These are phyloP conservation scores for Botrytis deweyae DNA, from an alignment of 2,329 filamentous ascomycete genomes.

Conservation along the genomic window DNA sequence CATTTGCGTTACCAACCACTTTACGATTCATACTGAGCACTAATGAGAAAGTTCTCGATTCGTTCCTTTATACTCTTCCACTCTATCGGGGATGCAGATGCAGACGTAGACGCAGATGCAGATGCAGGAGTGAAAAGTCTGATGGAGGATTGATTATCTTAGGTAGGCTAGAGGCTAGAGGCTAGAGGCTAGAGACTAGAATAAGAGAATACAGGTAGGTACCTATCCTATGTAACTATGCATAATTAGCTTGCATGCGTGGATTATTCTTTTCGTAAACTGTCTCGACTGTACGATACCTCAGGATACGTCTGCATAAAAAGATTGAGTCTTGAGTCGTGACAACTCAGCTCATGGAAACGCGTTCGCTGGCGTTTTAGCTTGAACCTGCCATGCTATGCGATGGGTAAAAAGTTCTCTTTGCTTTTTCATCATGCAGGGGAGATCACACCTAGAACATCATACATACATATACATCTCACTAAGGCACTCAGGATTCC, in stretches of 20 bases:
- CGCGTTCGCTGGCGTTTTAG: not conserved
- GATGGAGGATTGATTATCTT: not conserved
- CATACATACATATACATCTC: not conserved
- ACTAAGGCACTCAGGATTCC: not conserved
- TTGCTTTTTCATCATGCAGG: slow-evolving; percentile 3
- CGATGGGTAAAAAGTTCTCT: not conserved
- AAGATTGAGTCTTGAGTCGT: not conserved
- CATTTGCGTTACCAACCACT: not conserved
- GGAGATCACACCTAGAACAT: not conserved
- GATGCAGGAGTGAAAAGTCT: slow-evolving; percentile 1
- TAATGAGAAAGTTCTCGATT: not conserved
- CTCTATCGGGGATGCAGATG: not conserved
- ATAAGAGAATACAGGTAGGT: not conserved
- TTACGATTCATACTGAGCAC: not conserved
- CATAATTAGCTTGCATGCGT: not conserved
- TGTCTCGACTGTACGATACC: too few relatives aligned
- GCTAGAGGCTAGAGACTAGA: not conserved
- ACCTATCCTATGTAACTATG: not conserved
- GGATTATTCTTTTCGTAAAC: not conserved
- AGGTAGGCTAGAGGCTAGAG: not conserved
- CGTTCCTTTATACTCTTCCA: not conserved
- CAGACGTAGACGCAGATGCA: not conserved
- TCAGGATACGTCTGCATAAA: not conserved
- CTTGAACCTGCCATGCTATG: not conserved
- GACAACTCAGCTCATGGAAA: not conserved